Percentiles rank a stretch among this genome's conserved stretches.
Conservation (phyloP, 2,329 filamentous ascomycete genomes). For the Phialophora macrospora region DNA sequence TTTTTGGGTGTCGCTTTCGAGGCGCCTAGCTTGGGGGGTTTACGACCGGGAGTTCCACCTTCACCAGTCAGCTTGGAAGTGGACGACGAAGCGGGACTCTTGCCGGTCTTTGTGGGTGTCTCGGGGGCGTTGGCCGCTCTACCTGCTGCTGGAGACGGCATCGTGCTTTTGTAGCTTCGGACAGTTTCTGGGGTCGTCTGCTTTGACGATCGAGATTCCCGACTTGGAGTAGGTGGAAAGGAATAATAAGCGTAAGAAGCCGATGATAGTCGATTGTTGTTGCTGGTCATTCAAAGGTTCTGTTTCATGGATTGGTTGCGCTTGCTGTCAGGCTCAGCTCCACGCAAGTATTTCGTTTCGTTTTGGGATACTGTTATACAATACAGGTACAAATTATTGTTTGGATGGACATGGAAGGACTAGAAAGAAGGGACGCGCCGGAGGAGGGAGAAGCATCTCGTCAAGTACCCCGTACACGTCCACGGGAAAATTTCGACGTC, state of each 20-base stretch:
- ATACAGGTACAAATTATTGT: neutral
- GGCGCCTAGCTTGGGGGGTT: constrained; percentile 39
- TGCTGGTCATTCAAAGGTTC: constrained; percentile 36
- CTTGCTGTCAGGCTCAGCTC: constrained; percentile 21
- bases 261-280: constrained; percentile 37
- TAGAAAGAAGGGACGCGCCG: neutral
- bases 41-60: constrained; percentile 30
- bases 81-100: constrained; percentile 38
- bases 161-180: constrained; percentile 36
- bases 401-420: constrained; percentile 2
- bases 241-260: constrained; percentile 41
- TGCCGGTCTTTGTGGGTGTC: constrained; percentile 42
- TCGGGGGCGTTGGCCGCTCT: constrained; percentile 36
- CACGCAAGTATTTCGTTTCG: neutral
- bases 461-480: neutral
- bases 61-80: constrained; percentile 39
- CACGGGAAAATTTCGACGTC: neutral
- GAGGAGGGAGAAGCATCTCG: neutral
- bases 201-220: constrained; percentile 30
- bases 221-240: constrained; percentile 36
- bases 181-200: constrained; percentile 33
- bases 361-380: constrained; percentile 1
- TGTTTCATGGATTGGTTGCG: constrained; percentile 19
- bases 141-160: constrained; percentile 39
- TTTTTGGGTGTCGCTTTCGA: constrained; percentile 38